These are phyloP conservation scores for Saccharomyces hybrid DNA, from an alignment of 1,139 yeast species.

Conservation along the genomic window DNA sequence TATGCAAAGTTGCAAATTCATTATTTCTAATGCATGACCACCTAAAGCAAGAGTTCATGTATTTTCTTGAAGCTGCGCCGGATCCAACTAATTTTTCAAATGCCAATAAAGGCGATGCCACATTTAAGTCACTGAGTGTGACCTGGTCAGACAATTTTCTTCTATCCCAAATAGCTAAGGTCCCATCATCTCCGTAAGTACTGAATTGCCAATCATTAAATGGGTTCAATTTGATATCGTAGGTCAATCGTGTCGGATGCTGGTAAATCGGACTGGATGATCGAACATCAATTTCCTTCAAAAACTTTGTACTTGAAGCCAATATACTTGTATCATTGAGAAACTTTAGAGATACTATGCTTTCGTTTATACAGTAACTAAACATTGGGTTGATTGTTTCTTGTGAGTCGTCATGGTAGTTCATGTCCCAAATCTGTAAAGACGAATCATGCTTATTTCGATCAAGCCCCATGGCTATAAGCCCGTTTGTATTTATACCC, in stretches of 20 bases:
- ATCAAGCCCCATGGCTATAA: slow-evolving; percentile 75
- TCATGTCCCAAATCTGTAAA: slow-evolving; percentile 75
- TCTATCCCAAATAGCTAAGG: slow-evolving; percentile 81
- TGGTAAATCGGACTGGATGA: slow-evolving; percentile 64
- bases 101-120: slow-evolving; percentile 50
- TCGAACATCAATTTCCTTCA: slow-evolving; percentile 73
- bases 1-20: slow-evolving; percentile 74
- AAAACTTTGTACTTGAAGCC: slow-evolving; percentile 69
- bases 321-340: slow-evolving; percentile 55
- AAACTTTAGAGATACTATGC: slow-evolving; percentile 61
- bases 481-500: slow-evolving; percentile 56
- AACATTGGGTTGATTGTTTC: slow-evolving; percentile 48
- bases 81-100: slow-evolving; percentile 57
- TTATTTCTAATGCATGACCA: slow-evolving; percentile 62
- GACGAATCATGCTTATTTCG: slow-evolving; percentile 73
- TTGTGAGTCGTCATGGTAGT: slow-evolving; percentile 38
- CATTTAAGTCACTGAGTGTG: slow-evolving; percentile 15
- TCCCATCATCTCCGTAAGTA: slow-evolving; percentile 76
- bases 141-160: slow-evolving; percentile 41
- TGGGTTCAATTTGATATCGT: slow-evolving; percentile 64
- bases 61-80: slow-evolving; percentile 51
- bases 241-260: slow-evolving; percentile 66
- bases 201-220: slow-evolving; percentile 58
- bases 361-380: slow-evolving; percentile 65
- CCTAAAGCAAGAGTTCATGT: slow-evolving; percentile 58